phyloP scores from a whole-genome alignment of 208 protist genomes.

The Angomonas desouzai region DNA sequence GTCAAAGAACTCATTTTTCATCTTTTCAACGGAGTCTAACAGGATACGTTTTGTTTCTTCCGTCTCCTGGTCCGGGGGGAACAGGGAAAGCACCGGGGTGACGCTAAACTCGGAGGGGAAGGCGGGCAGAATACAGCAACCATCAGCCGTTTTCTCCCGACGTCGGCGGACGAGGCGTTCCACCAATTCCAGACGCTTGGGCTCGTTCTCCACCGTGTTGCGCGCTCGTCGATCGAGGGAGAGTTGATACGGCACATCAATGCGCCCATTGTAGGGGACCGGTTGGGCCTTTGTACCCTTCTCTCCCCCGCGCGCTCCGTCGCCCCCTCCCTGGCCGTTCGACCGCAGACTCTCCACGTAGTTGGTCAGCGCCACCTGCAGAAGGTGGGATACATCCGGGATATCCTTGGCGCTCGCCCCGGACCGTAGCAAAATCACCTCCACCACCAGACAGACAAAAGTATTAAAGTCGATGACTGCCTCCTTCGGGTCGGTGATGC shows the following conservation, averaged over 20 bases:
- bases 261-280: conserved; percentile 32
- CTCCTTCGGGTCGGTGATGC: neutral
- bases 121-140: neutral
- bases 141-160: neutral
- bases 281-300: neutral
- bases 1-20: conserved; percentile 19
- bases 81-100: neutral
- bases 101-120: neutral
- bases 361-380: conserved; percentile 7
- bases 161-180: neutral
- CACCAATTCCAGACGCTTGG: neutral
- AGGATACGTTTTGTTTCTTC: neutral
- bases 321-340: neutral
- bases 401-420: conserved; percentile 6
- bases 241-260: conserved; percentile 48
- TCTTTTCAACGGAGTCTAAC: neutral
- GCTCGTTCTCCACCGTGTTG: conserved; percentile 6
- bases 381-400: conserved; percentile 8
- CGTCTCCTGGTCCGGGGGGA: neutral
- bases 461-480: conserved; percentile 5
- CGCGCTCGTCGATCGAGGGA: conserved; percentile 16
- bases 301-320: neutral
- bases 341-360: neutral
- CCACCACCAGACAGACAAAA: conserved; percentile 11
- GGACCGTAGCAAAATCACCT: conserved; percentile 2